Percentiles rank a stretch among this genome's conserved stretches.
phyloP scores from a whole-genome alignment of 169 alveolate species.

The Eimeria tenella region DNA sequence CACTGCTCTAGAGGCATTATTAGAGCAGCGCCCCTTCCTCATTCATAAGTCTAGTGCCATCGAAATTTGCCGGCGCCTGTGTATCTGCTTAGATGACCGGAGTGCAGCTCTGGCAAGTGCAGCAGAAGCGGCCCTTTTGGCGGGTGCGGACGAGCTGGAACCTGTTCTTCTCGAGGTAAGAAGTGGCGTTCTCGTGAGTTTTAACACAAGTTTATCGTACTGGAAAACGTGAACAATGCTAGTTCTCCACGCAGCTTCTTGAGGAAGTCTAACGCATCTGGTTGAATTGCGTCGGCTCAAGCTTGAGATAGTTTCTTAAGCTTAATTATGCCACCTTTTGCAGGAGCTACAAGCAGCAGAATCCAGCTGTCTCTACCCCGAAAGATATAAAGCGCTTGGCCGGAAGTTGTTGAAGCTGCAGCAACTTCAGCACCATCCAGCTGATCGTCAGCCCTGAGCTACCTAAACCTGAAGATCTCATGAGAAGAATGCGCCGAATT shows the following conservation, averaged over 20 bases:
- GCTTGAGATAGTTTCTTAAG: no score
- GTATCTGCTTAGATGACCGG: conserved; percentile 66
- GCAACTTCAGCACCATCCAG: background rate
- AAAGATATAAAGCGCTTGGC: conserved; percentile 20
- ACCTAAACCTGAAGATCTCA: no score
- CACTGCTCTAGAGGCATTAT: conserved; percentile 51
- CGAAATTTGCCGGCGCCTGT: conserved; percentile 24
- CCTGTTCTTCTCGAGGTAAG: conserved; percentile 18
- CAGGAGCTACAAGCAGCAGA: conserved; percentile 58
- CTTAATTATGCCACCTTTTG: background rate
- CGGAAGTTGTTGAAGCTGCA: conserved; percentile 32
- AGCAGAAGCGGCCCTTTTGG: conserved; percentile 58
- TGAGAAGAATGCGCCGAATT: no score
- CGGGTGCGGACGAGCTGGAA: conserved; percentile 24
- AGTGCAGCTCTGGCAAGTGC: conserved; percentile 15
- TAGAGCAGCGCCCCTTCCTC: conserved; percentile 50
- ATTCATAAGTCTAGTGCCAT: conserved; percentile 9
- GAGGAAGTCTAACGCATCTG: background rate
- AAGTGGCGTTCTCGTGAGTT: background rate
- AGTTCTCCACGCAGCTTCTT: background rate
- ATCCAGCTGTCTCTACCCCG: conserved; percentile 57
- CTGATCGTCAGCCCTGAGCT: background rate
- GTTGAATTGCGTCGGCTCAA: no score
- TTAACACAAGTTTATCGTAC: no score
- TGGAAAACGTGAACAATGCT: background rate